Evolutionary conservation across 768 basidiomycete species (phyloP), one percentile per base, ranked within the genome.

Genomic region (Phlebiopsis flavidoalba): DNA sequence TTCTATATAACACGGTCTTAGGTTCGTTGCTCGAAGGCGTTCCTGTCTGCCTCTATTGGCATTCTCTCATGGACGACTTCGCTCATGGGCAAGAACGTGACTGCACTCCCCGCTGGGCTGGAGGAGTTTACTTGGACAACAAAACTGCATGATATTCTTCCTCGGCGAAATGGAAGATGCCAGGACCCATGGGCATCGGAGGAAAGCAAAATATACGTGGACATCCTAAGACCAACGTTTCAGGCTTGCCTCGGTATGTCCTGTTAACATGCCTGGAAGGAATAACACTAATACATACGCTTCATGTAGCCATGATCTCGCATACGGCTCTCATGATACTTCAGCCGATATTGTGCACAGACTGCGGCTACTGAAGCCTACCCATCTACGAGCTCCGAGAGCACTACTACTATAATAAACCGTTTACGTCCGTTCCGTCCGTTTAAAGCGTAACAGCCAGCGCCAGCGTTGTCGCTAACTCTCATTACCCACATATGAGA

Each of bases 131-230:
- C 61, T 43, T 74, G 69, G 71, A 50, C 68, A 15, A 71, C 72
- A 1, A 68, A 68, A 45, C 46, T 72, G n/a, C 45, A 48, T n/a
- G 74, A 76, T 43, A 14, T 79, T 7, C 67, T 81, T 1, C 77
- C 77, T n/a, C 0, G 71, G 57, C 14, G 71, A 76, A n/a, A n/a
- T 82, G 80, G 79, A 53, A 63, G 58, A 70, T 80, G n/a, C n/a
- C 68, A 69, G 64, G 77, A 81, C 61, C 61, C 70, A n/a, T 77
- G 74, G 72, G 77, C 78, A 0, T 73, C 66, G 10, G 63, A 71
- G 57, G n/a, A 72, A 68, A 58, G 74, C 73, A 0, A n/a, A 75
- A 69, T 45, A 8, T 80, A 12, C 65, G 67, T 7, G 79, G n/a
- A 80, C 62, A 69, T 74, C 0, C 62, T 79, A 15, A 66, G 76